phyloP scores from a whole-genome alignment of 208 protist genomes.

The Wallacemonas rigidus region DNA sequence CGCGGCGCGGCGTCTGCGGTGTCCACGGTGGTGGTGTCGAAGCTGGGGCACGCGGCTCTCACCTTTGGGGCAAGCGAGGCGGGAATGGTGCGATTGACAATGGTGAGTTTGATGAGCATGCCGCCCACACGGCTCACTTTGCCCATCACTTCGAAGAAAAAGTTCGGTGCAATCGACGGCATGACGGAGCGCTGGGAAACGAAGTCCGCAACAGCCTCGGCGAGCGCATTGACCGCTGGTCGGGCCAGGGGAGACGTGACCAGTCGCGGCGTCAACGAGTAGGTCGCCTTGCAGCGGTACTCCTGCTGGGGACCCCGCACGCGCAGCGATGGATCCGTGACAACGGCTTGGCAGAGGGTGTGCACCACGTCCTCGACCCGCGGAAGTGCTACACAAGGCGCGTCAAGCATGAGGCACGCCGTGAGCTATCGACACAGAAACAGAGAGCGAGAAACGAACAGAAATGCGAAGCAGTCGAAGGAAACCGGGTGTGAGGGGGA shows the following conservation, averaged over 20 bases:
- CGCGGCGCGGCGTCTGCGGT: no score
- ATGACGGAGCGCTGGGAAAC: conserved; percentile 17
- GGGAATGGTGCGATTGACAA: conserved; percentile 27
- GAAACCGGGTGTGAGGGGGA: no score
- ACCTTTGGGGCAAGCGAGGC: not conserved
- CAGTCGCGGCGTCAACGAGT: conserved; percentile 37
- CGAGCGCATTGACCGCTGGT: conserved; percentile 27
- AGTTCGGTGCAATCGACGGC: conserved; percentile 13
- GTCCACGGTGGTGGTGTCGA: not conserved
- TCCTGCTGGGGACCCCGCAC: conserved; percentile 27
- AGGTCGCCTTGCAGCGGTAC: conserved; percentile 55
- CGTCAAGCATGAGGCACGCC: not conserved
- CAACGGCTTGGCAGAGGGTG: conserved; percentile 21
- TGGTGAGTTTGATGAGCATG: conserved; percentile 37
- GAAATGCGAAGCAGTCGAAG: no score
- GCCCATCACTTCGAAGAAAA: conserved; percentile 50
- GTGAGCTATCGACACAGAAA: no score
- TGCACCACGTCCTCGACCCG: not conserved
- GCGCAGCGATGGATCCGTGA: conserved; percentile 15
- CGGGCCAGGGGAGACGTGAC: conserved; percentile 25
- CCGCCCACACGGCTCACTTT: conserved; percentile 32
- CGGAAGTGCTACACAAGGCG: not conserved
- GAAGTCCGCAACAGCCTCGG: conserved; percentile 23
- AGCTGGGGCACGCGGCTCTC: not conserved
- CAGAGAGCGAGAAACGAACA: no score